Evolutionary conservation across 179 eudicot genomes (phyloP).

Genomic region (Vitellaria paradoxa): DNA sequence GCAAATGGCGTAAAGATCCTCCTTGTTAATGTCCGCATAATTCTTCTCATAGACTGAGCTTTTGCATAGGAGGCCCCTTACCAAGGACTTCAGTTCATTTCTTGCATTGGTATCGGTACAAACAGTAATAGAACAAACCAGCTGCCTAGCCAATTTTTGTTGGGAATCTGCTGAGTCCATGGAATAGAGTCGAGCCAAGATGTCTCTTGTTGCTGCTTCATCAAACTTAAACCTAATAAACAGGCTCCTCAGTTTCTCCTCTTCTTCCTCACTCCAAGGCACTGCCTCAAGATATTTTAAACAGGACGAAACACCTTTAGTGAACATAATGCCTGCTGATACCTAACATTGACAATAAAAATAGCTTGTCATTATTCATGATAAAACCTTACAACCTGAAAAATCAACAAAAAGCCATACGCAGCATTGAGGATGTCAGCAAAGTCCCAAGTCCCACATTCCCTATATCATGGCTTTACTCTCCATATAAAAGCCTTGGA

Average conservation of each 20-base stretch:
- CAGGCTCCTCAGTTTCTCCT: constrained; percentile 72
- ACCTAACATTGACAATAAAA: constrained; percentile 35
- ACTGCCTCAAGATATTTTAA: constrained; percentile 87
- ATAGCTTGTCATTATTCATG: not conserved
- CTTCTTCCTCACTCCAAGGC: constrained; percentile 98
- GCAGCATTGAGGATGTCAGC: not conserved
- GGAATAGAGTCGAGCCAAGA: constrained; percentile 60
- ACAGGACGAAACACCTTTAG: constrained; percentile 63
- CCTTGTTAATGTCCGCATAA: constrained; percentile 58
- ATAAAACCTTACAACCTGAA: not conserved
- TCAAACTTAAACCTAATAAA: constrained; percentile 64
- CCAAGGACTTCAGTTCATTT: constrained; percentile 78
- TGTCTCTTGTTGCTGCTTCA: constrained; percentile 43
- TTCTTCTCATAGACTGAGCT: constrained; percentile 77
- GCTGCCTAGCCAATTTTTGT: constrained; percentile 53
- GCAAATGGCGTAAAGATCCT: constrained; percentile 59
- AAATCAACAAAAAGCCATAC: not conserved
- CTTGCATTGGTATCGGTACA: constrained; percentile 63
- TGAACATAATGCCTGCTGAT: constrained; percentile 74
- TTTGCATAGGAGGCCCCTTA: constrained; percentile 69
- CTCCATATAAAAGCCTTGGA: too few species aligned
- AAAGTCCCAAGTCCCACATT: too few species aligned
- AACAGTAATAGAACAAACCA: constrained; percentile 63
- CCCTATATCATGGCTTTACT: too few species aligned
- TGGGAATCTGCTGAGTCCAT: constrained; percentile 40